phyloP scores from a whole-genome alignment of 345 rosid genomes.

The Streptanthus diversifolius region DNA sequence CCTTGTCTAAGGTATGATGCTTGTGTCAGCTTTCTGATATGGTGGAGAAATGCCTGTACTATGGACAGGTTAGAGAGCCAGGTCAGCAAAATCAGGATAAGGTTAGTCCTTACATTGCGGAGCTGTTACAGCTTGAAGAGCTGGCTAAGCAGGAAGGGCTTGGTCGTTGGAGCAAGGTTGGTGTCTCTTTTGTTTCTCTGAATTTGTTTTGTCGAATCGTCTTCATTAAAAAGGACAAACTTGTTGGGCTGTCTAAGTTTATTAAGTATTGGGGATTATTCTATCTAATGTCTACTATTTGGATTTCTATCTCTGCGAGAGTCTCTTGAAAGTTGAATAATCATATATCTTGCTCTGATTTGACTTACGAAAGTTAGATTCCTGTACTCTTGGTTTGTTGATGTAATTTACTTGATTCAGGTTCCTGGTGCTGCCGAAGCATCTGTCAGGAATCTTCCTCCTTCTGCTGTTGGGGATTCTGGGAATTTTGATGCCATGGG shows the following conservation, averaged over 20 bases:
- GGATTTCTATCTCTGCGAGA: not conserved
- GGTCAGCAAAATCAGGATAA: constrained; percentile 83
- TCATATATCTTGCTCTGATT: not conserved
- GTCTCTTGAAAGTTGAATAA: not conserved
- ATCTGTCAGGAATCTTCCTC: constrained; percentile 78
- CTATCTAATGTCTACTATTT: not conserved
- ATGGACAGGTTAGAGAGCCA: constrained; percentile 73
- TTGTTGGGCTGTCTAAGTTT: not conserved
- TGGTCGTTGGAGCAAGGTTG: constrained; percentile 90
- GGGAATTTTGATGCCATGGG: constrained; percentile 81
- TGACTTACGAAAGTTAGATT: constrained; percentile 5
- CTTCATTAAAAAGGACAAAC: not conserved
- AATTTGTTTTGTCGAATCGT: not conserved
- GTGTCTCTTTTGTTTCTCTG: constrained; percentile 8
- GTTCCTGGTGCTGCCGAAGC: constrained; percentile 80
- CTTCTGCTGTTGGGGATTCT: constrained; percentile 90
- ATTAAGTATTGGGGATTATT: not conserved
- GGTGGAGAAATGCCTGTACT: not conserved
- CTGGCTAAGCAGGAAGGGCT: constrained; percentile 75
- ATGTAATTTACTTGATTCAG: constrained; percentile 36
- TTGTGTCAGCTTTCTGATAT: constrained; percentile 3
- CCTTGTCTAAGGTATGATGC: constrained; percentile 13
- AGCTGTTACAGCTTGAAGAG: constrained; percentile 60
- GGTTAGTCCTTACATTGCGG: constrained; percentile 82
- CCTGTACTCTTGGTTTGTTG: not conserved